Base-by-base conservation (phyloP, 176 grass and related monocot species). In the Oryza officinalis region DNA sequence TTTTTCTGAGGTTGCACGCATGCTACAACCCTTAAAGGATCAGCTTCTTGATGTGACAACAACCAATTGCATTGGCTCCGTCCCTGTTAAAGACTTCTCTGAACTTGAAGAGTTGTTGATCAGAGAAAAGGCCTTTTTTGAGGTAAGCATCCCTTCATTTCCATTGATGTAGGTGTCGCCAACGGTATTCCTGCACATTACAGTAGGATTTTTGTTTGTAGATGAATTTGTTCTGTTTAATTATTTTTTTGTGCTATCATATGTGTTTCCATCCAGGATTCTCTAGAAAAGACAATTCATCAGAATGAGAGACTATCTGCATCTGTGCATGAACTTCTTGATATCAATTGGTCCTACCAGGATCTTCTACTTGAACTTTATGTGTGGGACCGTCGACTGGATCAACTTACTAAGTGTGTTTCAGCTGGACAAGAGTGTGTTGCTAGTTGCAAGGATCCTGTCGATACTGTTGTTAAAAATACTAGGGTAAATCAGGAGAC, bases 291-390 rank as follows among this genome's bases (percentile, higher is more conserved):
- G 67, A 78, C 52, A 27, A 64, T 65, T 61, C 71, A 96, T 73
- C 75, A 84, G 60, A 81, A 87, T 83, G 88, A 86, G 33, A 88
- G 40, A 65, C 64, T 75, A 25, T 82, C 82, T 4, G 76, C 72
- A 11, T 69, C 80, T 80, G 71, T 72, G 66, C 63, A 85, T 76
- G 97, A 94, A 61, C 50, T 96, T 86, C 81, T 94, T 84, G 78
- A 73, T 81, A 72, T 99, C 83, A 92, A 94, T 85, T 94, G 87
- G 97, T 83, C 86, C 75, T 90, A 99, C 65, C 91, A 96, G 89
- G 91, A 99, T 44, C 84, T 96, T 70, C 83, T 96, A 80, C 88
- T 99, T 65, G 63, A 89, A 79, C 88, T 88, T 66, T 96, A 96
- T 86, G 72, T 94, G 72, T 99, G 97, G 97, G 97, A 99, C 84